Evolutionary conservation across 495 filamentous ascomycete species (phyloP), one percentile per base, ranked within the genome.

Genomic region (Penicillium arizonense): DNA sequence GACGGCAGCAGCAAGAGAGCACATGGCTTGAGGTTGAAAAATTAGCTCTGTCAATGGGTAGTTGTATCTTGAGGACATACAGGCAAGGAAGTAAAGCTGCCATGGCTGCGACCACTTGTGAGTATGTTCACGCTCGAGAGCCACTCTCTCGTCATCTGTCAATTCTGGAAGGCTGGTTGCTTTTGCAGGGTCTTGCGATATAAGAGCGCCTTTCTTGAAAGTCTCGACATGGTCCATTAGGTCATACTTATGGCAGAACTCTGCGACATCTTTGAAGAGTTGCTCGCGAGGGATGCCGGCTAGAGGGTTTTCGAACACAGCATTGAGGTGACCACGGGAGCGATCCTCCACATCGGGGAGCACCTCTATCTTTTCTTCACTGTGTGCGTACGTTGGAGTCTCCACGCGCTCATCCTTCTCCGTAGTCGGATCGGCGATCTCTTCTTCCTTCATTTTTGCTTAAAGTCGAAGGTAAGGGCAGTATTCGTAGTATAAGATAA

Each of bases 61-160:
- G 41, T 3, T 6, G 5, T 1, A 2, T 37, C 2, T 13, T 26
- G 9, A n/a, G 0, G 52, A 65, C 77, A 67, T 53, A 83, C 66
- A 65, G 44, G 79, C 75, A 23, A 84, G 69, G 53, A 78, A 82
- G 61, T 83, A 86, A 1, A 86, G 70, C 55, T 65, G 59, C 67
- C 64, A 75, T 28, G 83, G 82, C 42, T 83, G 77, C 21, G 70
- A 65, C 83, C 83, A 86, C 50, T 79, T 79, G 47, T 84, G 78
- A 1, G 73, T 70, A 40, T 69, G 60, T 57, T 86, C 82, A 5
- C 74, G 65, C 8, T 55, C 52, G 10, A 85, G 52, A 12, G 62
- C 60, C 14, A 69, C 55, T 42, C 62, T 74, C 38, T 85, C 81
- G 1, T 69, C 63, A 3, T 79, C 73, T 4, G 55, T 64, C 18